Percentiles rank a stretch among this genome's conserved stretches.
Conservation (phyloP, 169 alveolate species). For the Plasmodium sp. region DNA sequence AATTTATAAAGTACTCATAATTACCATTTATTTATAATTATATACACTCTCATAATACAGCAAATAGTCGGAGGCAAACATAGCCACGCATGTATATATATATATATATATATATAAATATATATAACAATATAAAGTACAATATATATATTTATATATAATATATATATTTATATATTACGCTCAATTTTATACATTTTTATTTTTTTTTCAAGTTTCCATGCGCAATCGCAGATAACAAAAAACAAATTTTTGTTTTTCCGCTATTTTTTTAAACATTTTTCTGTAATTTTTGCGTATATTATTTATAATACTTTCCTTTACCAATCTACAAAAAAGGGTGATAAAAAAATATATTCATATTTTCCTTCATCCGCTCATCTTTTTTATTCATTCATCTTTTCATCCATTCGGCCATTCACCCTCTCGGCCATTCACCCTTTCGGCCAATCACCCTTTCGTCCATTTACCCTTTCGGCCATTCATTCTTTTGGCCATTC, state of each 20-base stretch:
- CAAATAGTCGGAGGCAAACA: background rate
- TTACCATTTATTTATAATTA: background rate
- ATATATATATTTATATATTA: background rate
- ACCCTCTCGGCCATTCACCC: background rate
- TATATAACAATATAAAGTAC: too few species aligned
- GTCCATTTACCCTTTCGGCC: background rate
- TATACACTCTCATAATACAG: background rate
- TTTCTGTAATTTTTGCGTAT: background rate
- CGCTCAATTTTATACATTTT: background rate
- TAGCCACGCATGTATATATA: background rate
- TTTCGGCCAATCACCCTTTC: background rate
- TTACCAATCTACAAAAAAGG: background rate
- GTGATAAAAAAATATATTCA: background rate
- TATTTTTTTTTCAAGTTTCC: background rate
- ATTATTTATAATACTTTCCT: background rate
- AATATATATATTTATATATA: too few species aligned
- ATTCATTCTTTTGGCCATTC: background rate
- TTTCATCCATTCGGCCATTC: background rate
- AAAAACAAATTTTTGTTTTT: background rate
- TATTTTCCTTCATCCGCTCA: background rate
- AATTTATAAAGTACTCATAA: background rate
- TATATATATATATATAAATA: background rate
- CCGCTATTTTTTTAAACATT: background rate
- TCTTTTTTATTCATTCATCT: background rate
- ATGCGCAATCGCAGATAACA: background rate